Base-by-base conservation (phyloP, 1,139 yeast species). In the Tardiomyces blankii region DNA sequence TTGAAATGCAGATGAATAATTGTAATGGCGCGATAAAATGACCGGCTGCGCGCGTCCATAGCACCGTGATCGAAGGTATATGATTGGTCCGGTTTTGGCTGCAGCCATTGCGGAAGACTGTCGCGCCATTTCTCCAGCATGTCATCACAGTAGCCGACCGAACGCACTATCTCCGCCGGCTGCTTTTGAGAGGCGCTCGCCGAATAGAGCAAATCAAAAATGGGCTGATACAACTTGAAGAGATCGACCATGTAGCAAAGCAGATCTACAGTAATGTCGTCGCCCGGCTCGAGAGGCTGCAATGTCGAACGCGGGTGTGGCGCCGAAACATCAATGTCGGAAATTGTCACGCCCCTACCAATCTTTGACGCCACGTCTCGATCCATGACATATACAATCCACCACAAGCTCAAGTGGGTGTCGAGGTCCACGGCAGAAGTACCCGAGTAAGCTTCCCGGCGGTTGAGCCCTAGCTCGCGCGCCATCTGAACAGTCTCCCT, bases 331-430 rank as follows among this genome's bases (percentile, higher is more conserved):
- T 80, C 85, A n/a, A 57, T 53, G 38, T 68, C 74, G 53, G 72
- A 68, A 18, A 81, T 69, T 21, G 73, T 55, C 0, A 86, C 82
- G 1, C 86, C 79, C 48, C 76, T 74, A 3, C 88, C 88, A 35
- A 70, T 59, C 49, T 78, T 72, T 54, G 77, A 64, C 46, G 82
- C 73, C 23, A 70, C 55, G 39, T 75, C 80, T 52, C 73, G 72
- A 55, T 82, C 89, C 40, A 70, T 58, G 41, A 65, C 61, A 51
- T 75, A 78, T 48, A 82, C 72, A 35, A 65, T 50, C 77, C 82
- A 76, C 79, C 83, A 82, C 1, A 79, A 48, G 5, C 16, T 30
- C 16, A 12, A 13, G 5, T 30, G n/a, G 5, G 16, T 12, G 35
- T 30, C 16, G 9, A 14, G 3, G 16, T 30, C 35, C 3, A 13